Base-by-base conservation (phyloP, 805 yeast species). In the Sugiyamaella marilandica region DNA sequence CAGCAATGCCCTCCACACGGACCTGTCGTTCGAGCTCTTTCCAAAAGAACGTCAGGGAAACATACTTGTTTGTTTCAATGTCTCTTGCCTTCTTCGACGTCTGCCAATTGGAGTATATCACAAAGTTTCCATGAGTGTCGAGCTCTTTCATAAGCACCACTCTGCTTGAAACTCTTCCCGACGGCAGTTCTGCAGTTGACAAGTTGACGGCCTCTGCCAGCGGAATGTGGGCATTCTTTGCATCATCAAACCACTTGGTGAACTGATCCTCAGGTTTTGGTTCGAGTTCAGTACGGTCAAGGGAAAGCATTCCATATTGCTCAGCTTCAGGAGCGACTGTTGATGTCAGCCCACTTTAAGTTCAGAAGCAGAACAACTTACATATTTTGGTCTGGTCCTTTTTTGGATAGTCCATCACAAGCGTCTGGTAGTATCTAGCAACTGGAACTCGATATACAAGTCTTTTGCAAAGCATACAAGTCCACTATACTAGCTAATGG, bases 21-120 rank as follows among this genome's bases (percentile, higher is more conserved):
- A 94, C 95, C 70, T 90, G 97, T 59, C 97, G 82, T 72, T 94
- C 97, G 37, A 85, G 68, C 58, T 82, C 83, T 53, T 86, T 87
- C 99, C 98, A 94, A 72, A 90, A 94, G 67, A 92, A 94, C 10
- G 85, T 84, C 58, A 94, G 73, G 1, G 96, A 82, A 1, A 91
- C 97, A 63, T 80, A 77, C 57, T 87, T 85, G 69, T 94, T 94
- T 35, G 84, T 71, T 36, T 70, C 70, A 55, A 83, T 73, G 67
- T 91, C 97, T 45, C 72, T 64, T 16, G 85, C 81, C 70, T 94
- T 94, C 69, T 87, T 90, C 34, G 95, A 86, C 9, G 84, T 77
- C 32, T 77, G 88, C 95, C 97, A 91, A 70, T 94, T 94, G 51
- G 97, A 88, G 70, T 87, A 94, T 41, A 94, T 75, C 9, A 90